Conservation (phyloP, 257 asterid species). For the Solanum sejunctum region DNA sequence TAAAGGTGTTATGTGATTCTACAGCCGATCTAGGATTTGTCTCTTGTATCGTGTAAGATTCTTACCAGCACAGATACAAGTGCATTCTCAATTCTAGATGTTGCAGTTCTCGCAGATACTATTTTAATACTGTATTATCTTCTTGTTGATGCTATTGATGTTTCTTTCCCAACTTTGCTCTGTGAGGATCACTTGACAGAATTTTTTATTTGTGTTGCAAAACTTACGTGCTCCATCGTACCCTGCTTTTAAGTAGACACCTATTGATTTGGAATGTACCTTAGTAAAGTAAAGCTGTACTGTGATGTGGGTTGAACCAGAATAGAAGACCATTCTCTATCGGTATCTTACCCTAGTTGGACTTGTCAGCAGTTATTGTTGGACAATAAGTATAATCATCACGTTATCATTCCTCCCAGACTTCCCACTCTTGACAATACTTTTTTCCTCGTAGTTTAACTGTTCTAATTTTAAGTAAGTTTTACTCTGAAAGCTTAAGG, state of each 20-base stretch:
- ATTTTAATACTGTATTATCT: background rate
- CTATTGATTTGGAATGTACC: background rate
- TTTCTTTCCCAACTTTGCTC: background rate
- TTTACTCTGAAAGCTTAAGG: background rate
- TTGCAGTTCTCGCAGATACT: background rate
- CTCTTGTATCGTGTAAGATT: background rate
- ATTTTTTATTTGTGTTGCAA: background rate
- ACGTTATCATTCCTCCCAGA: background rate
- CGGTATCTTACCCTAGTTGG: background rate
- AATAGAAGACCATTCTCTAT: background rate
- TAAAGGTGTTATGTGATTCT: slow-evolving; percentile 1
- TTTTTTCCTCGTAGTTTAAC: background rate
- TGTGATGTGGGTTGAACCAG: background rate
- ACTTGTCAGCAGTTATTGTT: background rate
- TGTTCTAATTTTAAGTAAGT: background rate
- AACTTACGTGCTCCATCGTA: background rate
- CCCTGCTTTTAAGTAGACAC: background rate
- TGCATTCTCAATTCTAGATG: background rate
- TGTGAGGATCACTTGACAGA: background rate
- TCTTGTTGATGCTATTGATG: background rate
- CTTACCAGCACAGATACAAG: background rate
- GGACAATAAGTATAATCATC: background rate
- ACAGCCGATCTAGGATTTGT: background rate
- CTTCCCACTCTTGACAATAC: background rate
- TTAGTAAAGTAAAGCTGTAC: background rate